Evolutionary conservation across 208 protist species (phyloP).

Genomic region (Leishmania braziliensis): DNA sequence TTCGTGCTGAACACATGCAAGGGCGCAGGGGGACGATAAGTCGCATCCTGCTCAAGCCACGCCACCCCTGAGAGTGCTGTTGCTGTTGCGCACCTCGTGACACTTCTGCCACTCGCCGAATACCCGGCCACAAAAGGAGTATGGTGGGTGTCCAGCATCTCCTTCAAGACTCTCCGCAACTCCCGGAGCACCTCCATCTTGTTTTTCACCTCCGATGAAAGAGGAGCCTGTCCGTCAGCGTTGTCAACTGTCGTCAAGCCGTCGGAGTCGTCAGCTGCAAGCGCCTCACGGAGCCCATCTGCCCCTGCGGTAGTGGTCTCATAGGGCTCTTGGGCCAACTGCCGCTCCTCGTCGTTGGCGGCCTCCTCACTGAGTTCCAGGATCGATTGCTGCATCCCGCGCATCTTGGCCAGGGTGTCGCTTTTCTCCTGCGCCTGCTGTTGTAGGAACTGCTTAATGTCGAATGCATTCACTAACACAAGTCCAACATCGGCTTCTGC

Average conservation of each 20-base stretch:
- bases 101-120: not conserved
- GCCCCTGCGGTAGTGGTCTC: not conserved
- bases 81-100: not conserved
- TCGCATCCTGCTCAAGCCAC: constrained; percentile 23
- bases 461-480: constrained; percentile 9
- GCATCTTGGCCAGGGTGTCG: constrained; percentile 47
- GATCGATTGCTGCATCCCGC: constrained; percentile 49
- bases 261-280: not conserved
- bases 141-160: constrained; percentile 30
- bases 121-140: not conserved
- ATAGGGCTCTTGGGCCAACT: not conserved
- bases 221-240: not conserved
- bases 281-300: not conserved
- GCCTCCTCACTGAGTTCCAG: constrained; percentile 41
- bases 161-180: constrained; percentile 26
- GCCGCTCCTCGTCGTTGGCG: constrained; percentile 32
- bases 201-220: not conserved
- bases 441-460: constrained; percentile 19
- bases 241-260: not conserved
- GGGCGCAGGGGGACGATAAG: constrained; percentile 36
- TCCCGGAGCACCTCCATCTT: constrained; percentile 28
- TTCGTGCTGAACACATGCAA: constrained; percentile 59
- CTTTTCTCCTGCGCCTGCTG: constrained; percentile 36
- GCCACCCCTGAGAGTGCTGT: not conserved
- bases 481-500: constrained; percentile 7